Base-by-base conservation (phyloP, 2,329 filamentous ascomycete species). In the Fusarium fujikuroi region DNA sequence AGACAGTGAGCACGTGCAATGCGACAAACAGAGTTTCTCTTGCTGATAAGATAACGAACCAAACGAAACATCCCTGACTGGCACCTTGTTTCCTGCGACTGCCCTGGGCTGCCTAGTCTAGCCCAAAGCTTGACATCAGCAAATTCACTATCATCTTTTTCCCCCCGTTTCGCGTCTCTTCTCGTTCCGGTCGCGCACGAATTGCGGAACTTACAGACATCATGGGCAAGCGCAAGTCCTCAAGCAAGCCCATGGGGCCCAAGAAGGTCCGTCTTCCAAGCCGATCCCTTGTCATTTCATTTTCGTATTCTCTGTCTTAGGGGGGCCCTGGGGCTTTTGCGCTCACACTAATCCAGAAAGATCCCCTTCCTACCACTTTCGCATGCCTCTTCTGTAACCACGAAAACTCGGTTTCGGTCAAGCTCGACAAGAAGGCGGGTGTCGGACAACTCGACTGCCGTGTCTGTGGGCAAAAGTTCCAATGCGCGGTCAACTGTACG, bases 381-480 rank as follows among this genome's bases (percentile, higher is more conserved):
- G 94, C 95, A 64, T 99, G 96, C 81, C 91, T 99, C 50, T 99
- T 99, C 85, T 99, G 96, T 87, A 98, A 98, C 82, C 95, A 98
- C 84, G 96, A 98, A 81, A 96, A 94, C 75, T 94, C 95, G 1
- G 93, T 99, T 59, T 89, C 90, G 34, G 93, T 98, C 75, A 96
- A 97, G 83, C 88, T 99, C 57, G 95, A 99, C 81, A 97, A 97
- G 87, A 98, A 98, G 82, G 87, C 91, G 34, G 94, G 94, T 58
- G 89, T 97, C 42, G 96, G 95, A 52, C 90, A 93, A 69, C 87
- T 99, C 32, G 90, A 92, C 67, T 99, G 96, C 86, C 97, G 95
- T 81, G 90, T 97, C 60, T 99, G 96, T 83, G 95, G 94, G 6
- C 95, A 98, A 84, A 92, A 91, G 68, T 99, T 97, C 80, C 95